Percentiles rank a stretch among this genome's conserved stretches.
Conservation (phyloP, 169 alveolate species). For the Prorocentrum cordatum region DNA sequence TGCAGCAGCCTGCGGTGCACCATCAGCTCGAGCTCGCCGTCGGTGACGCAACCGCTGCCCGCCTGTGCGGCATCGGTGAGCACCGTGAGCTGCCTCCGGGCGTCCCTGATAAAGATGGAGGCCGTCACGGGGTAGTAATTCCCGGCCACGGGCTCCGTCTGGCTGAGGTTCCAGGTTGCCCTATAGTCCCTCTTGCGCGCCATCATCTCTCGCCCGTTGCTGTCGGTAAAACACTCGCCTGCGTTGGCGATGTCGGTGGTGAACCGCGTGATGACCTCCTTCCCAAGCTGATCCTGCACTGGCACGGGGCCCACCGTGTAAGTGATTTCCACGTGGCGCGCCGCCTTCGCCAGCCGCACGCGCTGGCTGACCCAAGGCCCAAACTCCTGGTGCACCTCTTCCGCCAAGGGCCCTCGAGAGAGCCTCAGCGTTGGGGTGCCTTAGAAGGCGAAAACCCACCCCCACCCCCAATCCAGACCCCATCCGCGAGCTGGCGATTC, state of each 20-base stretch:
- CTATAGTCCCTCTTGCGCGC: too few relatives aligned
- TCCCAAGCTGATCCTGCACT: not conserved
- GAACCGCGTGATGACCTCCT: not conserved
- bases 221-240: not conserved
- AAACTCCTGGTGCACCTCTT: not conserved
- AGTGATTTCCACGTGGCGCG: not conserved
- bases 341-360: not conserved
- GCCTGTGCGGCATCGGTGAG: constrained; percentile 33
- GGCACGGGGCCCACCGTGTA: not conserved
- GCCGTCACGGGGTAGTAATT: constrained; percentile 41
- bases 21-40: constrained; percentile 58
- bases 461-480: too few relatives aligned
- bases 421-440: too few relatives aligned
- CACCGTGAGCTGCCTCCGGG: constrained; percentile 17
- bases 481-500: too few relatives aligned
- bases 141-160: not conserved
- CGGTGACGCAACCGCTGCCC: constrained; percentile 40
- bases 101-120: constrained; percentile 33
- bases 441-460: too few relatives aligned
- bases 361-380: not conserved
- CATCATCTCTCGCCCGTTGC: not conserved
- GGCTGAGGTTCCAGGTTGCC: constrained; percentile 17
- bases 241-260: not conserved
- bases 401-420: too few relatives aligned
- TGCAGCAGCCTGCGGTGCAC: constrained; percentile 40